These are phyloP conservation scores for Cystobasidium slooffiae DNA, from an alignment of 1,284 basidiomycete species.

Conservation along the genomic window DNA sequence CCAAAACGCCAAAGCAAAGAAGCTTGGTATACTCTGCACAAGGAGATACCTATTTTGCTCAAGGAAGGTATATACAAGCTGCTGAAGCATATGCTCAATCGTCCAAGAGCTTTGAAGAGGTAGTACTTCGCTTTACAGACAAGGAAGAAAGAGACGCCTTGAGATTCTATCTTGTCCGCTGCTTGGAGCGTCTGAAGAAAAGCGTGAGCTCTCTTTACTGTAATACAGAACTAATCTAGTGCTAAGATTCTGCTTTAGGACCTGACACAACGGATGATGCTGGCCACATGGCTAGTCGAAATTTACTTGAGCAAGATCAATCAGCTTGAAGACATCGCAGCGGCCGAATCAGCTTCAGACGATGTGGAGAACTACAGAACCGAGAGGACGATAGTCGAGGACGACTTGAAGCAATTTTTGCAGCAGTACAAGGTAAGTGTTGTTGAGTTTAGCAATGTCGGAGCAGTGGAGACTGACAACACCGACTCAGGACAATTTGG, in stretches of 20 bases:
- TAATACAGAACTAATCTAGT: neutral
- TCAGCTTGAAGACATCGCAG: constrained; percentile 80
- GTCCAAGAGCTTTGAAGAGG: constrained; percentile 87
- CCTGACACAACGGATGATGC: constrained; percentile 91
- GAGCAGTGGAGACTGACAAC: neutral
- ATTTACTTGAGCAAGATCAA: constrained; percentile 97
- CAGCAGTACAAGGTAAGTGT: constrained; percentile 79
- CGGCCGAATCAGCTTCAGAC: constrained; percentile 75
- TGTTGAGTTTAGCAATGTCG: neutral
- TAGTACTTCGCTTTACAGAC: constrained; percentile 87
- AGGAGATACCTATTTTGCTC: constrained; percentile 79
- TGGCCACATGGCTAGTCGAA: constrained; percentile 98
- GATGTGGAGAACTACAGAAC: constrained; percentile 83
- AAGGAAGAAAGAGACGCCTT: constrained; percentile 88
- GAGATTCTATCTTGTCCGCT: constrained; percentile 83
- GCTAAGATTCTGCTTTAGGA: constrained; percentile 64
- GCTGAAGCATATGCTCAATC: constrained; percentile 90
- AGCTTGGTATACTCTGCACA: constrained; percentile 83
- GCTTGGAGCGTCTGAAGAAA: constrained; percentile 80
- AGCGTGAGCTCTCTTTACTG: constrained; percentile 62
- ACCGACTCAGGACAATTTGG: constrained; percentile 70
- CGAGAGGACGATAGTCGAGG: constrained; percentile 83
- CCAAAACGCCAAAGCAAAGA: constrained; percentile 74
- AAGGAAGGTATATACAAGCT: constrained; percentile 83
- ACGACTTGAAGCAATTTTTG: constrained; percentile 89